These are phyloP conservation scores for Leptomonas seymouri DNA, from an alignment of 208 protist genomes.

Conservation along the genomic window DNA sequence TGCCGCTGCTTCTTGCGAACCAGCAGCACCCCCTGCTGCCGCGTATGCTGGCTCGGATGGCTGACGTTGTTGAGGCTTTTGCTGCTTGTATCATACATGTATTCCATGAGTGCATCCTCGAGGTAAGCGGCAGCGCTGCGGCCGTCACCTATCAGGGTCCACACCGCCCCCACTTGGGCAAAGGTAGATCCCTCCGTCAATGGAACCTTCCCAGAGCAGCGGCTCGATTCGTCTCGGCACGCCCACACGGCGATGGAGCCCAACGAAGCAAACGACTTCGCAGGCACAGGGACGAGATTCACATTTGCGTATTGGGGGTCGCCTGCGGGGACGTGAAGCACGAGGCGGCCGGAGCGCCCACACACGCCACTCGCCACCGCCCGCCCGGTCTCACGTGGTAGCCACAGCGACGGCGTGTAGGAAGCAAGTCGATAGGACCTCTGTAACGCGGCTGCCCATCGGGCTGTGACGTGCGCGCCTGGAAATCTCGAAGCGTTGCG, in stretches of 20 bases:
- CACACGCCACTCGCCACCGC: slow-evolving; percentile 18
- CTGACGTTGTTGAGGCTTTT: slow-evolving; percentile 42
- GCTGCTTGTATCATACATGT: slow-evolving; percentile 56
- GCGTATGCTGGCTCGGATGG: slow-evolving; percentile 26
- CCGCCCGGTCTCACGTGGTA: slow-evolving; percentile 13
- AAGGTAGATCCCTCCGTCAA: neutral
- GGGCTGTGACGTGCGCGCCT: neutral
- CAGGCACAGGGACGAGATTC: slow-evolving; percentile 36
- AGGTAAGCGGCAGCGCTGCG: slow-evolving; percentile 69
- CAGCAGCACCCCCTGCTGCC: slow-evolving; percentile 18
- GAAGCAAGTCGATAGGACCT: slow-evolving; percentile 14
- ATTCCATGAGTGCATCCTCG: slow-evolving; percentile 67
- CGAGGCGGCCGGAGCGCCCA: slow-evolving; percentile 58
- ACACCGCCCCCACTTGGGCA: slow-evolving; percentile 33
- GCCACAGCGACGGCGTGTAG: slow-evolving; percentile 24
- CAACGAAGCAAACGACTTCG: slow-evolving; percentile 41
- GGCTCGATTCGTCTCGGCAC: neutral
- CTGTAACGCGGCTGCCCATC: slow-evolving; percentile 3
- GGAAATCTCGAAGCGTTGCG: neutral
- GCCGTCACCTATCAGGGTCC: slow-evolving; percentile 66
- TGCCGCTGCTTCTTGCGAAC: slow-evolving; percentile 27
- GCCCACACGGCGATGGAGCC: slow-evolving; percentile 45
- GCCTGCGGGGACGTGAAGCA: slow-evolving; percentile 48
- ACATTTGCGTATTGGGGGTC: slow-evolving; percentile 35
- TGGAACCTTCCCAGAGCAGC: neutral